Percentiles rank a stretch among this genome's conserved stretches.
These are phyloP conservation scores for Raffaelea deltoideospora DNA, from an alignment of 2,329 filamentous ascomycete genomes.

Conservation along the genomic window DNA sequence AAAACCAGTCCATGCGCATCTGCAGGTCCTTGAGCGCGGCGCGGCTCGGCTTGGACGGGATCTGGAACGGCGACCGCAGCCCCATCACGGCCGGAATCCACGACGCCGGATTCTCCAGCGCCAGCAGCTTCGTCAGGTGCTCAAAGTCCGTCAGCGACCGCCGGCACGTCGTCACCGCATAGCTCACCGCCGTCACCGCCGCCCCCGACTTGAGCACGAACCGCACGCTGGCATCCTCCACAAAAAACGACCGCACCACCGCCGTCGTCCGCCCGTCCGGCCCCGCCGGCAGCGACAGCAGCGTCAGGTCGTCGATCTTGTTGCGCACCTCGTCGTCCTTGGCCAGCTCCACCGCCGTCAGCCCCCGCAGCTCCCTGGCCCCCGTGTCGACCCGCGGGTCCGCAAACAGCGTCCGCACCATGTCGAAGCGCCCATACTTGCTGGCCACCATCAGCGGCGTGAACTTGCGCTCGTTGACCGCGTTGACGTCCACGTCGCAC, in stretches of 20 bases:
- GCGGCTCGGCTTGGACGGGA: conserved; percentile 81
- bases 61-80: conserved; percentile 76
- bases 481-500: conserved; percentile 93
- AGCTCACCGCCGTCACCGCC: conserved; percentile 64
- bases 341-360: conserved; percentile 89
- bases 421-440: conserved; percentile 91
- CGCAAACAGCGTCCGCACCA: conserved; percentile 75
- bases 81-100: conserved; percentile 75
- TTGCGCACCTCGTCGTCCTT: conserved; percentile 98
- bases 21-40: conserved; percentile 80
- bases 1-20: conserved; percentile 68
- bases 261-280: conserved; percentile 74
- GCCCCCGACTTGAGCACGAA: conserved; percentile 90
- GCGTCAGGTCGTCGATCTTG: conserved; percentile 81
- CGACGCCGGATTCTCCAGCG: conserved; percentile 83
- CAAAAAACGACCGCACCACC: conserved; percentile 89
- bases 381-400: conserved; percentile 78
- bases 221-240: conserved; percentile 87
- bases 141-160: conserved; percentile 83
- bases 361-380: conserved; percentile 68
- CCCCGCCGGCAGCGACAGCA: conserved; percentile 60
- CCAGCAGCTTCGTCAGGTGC: conserved; percentile 68
- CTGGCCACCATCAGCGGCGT: conserved; percentile 96
- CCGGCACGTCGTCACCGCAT: conserved; percentile 88
- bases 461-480: conserved; percentile 86